phyloP scores from a whole-genome alignment of 2,329 filamentous ascomycete species.

The Xenosphaeropsis pyriputrescens region DNA sequence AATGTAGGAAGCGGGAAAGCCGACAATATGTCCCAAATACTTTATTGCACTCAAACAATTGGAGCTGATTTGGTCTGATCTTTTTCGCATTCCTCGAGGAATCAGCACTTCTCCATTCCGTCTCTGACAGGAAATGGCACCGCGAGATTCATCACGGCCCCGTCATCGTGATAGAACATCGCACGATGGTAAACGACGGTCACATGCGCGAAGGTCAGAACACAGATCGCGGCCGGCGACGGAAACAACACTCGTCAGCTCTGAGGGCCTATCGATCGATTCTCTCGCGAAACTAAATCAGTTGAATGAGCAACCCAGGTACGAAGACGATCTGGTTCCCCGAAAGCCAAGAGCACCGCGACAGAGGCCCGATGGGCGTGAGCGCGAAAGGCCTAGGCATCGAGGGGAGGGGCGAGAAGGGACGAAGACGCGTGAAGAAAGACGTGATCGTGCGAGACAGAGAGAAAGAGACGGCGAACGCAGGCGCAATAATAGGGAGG shows the following conservation, averaged over 20 bases:
- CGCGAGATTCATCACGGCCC: slow-evolving; percentile 11
- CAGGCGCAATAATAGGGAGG: slow-evolving; percentile 9
- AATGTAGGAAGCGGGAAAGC: too few relatives aligned
- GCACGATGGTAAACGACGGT: slow-evolving; percentile 6
- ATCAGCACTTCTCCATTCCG: too few relatives aligned
- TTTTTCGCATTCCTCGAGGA: too few relatives aligned
- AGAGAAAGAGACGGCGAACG: too few relatives aligned
- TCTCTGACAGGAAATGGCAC: slow-evolving; percentile 6
- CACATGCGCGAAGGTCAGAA: slow-evolving; percentile 7
- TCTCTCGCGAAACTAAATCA: slow-evolving; percentile 15
- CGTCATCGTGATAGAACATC: slow-evolving; percentile 11
- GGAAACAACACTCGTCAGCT: slow-evolving; percentile 10
- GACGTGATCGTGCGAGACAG: background rate
- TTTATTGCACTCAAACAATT: too few relatives aligned
- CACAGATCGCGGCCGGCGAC: slow-evolving; percentile 6
- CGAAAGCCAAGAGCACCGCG: too few relatives aligned
- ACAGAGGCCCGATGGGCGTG: too few relatives aligned
- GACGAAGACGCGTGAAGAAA: slow-evolving; percentile 12
- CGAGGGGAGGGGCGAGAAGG: slow-evolving; percentile 3
- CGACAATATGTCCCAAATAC: too few relatives aligned
- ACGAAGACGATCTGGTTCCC: background rate
- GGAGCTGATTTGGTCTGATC: too few relatives aligned
- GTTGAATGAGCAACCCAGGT: slow-evolving; percentile 9
- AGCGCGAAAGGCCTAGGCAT: too few relatives aligned
- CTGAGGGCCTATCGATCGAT: slow-evolving; percentile 16